These are phyloP conservation scores for Corinectria fuckeliana DNA, from an alignment of 2,329 filamentous ascomycete species.

Conservation along the genomic window DNA sequence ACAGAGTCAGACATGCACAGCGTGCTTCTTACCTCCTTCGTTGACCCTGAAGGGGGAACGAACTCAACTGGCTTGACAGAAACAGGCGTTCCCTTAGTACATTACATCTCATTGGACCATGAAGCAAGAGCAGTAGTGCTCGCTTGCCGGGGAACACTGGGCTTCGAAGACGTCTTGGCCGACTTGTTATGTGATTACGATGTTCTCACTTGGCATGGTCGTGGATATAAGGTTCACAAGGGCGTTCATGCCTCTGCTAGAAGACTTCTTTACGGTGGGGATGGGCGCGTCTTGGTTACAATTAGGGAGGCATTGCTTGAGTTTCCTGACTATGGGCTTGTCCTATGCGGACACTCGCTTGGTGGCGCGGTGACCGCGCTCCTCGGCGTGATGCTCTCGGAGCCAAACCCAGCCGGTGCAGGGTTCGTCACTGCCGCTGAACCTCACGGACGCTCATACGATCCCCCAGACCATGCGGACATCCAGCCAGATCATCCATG, in stretches of 20 bases:
- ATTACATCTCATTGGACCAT: constrained; percentile 76
- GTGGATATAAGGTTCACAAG: constrained; percentile 73
- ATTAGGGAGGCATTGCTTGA: constrained; percentile 70
- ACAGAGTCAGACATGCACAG: constrained; percentile 63
- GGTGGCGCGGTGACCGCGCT: constrained; percentile 74
- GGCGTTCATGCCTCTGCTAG: constrained; percentile 75
- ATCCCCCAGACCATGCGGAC: constrained; percentile 39
- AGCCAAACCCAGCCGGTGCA: constrained; percentile 61
- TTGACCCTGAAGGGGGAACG: constrained; percentile 71
- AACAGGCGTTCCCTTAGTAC: constrained; percentile 72
- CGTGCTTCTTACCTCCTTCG: constrained; percentile 72
- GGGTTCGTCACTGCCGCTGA: constrained; percentile 68
- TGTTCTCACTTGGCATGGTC: constrained; percentile 67
- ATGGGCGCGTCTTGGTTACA: constrained; percentile 70
- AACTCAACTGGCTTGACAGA: constrained; percentile 69
- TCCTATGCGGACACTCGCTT: constrained; percentile 73
- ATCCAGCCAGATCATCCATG: constrained; percentile 48
- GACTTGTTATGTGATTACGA: constrained; percentile 80
- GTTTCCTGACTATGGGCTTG: constrained; percentile 72
- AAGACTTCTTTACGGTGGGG: constrained; percentile 70
- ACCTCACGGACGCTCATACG: constrained; percentile 51
- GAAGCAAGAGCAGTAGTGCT: constrained; percentile 75
- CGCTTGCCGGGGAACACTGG: constrained; percentile 74
- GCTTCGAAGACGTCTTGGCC: constrained; percentile 75
- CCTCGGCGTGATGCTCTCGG: constrained; percentile 73